A percentile compares a stretch with the other conserved stretches of the same genome.
These are phyloP conservation scores for Neofusicoccum umdonicola DNA, from an alignment of 2,329 filamentous ascomycete genomes.

Conservation along the genomic window DNA sequence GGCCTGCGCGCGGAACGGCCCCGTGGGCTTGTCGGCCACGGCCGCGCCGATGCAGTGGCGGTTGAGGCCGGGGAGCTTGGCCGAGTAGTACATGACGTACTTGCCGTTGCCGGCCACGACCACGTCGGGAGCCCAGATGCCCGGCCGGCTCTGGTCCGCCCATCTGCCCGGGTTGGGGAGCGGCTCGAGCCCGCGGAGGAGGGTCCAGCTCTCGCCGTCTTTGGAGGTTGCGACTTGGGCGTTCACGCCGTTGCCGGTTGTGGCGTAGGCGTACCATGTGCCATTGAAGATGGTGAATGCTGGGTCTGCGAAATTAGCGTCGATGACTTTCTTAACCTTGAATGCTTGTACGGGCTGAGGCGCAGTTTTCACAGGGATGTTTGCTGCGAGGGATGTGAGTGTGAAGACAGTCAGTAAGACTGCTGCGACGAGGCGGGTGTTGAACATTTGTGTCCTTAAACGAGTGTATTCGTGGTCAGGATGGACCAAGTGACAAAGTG, in stretches of 20 bases:
- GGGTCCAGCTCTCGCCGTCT: slow-evolving; percentile 34
- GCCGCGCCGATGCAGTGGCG: slow-evolving; percentile 61
- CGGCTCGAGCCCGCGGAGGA: slow-evolving; percentile 26
- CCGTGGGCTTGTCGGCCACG: slow-evolving; percentile 46
- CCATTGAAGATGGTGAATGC: slow-evolving; percentile 29
- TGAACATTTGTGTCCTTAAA: background rate
- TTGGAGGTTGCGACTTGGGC: slow-evolving; percentile 38
- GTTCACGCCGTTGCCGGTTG: slow-evolving; percentile 21
- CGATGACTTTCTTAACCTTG: background rate
- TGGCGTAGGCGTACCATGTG: slow-evolving; percentile 40
- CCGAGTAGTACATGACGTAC: slow-evolving; percentile 63
- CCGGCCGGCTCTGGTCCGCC: slow-evolving; percentile 20
- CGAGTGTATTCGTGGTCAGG: background rate
- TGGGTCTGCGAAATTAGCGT: slow-evolving; percentile 36
- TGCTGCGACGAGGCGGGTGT: background rate
- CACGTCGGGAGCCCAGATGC: slow-evolving; percentile 38
- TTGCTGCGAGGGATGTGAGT: background rate
- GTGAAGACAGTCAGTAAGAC: background rate
- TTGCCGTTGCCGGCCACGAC: slow-evolving; percentile 38
- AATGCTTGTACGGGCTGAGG: background rate
- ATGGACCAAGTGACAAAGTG: background rate
- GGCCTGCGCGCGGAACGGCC: slow-evolving; percentile 53
- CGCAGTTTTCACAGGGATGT: background rate
- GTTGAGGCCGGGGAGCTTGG: slow-evolving; percentile 40
- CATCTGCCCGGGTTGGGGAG: slow-evolving; percentile 29